Conservation (phyloP, 352 stramenopile species). For the Pythium periplocum region DNA sequence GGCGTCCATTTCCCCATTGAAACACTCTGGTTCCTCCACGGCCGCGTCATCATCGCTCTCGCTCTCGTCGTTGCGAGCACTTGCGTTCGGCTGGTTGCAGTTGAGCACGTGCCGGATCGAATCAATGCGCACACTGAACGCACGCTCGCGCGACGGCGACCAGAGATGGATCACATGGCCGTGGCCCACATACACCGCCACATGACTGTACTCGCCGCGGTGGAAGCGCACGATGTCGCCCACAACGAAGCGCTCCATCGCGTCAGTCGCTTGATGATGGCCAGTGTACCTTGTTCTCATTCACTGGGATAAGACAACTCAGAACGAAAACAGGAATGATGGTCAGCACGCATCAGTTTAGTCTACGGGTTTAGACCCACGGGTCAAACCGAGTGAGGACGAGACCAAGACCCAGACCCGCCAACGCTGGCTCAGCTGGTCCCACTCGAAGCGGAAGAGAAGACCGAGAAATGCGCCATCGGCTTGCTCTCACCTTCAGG, state of each 20-base stretch:
- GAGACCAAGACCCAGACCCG: too few species aligned
- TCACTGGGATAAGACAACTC: not conserved
- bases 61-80: conserved; percentile 7
- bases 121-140: conserved; percentile 63
- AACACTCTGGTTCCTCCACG: conserved; percentile 23
- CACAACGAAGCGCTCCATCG: conserved; percentile 9
- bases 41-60: conserved; percentile 5
- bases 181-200: conserved; percentile 47
- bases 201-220: conserved; percentile 55
- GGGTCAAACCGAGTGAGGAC: too few species aligned
- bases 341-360: too few species aligned
- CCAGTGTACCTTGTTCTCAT: not conserved
- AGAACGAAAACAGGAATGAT: too few species aligned
- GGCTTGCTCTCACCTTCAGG: too few species aligned
- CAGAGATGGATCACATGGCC: conserved; percentile 58
- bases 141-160: conserved; percentile 27
- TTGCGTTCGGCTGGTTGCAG: conserved; percentile 7
- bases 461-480: too few species aligned
- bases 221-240: conserved; percentile 65
- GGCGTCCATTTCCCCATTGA: conserved; percentile 39
- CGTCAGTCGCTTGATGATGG: too few species aligned
- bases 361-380: too few species aligned
- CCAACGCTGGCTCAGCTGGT: too few species aligned
- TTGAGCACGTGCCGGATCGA: conserved; percentile 38
- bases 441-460: too few species aligned